phyloP scores from a whole-genome alignment of 345 rosid genomes.

The Boechera retrofracta region DNA sequence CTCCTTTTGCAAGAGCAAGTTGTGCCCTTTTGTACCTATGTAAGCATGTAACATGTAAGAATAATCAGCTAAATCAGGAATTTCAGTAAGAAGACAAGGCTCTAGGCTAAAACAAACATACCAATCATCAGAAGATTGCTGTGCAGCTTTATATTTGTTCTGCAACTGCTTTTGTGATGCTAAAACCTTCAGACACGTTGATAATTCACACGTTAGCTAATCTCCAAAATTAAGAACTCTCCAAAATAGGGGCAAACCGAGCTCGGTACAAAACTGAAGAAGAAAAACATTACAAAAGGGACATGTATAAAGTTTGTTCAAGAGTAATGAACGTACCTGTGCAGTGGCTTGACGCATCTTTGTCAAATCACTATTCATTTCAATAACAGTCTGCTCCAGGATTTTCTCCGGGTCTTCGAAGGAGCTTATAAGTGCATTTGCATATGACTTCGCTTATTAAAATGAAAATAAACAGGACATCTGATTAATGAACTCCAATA shows the following conservation, averaged over 20 bases:
- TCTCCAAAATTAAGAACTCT: constrained; percentile 9
- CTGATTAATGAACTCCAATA: constrained; percentile 21
- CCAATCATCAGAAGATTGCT: constrained; percentile 80
- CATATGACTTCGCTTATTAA: constrained; percentile 62
- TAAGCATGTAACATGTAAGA: constrained; percentile 22
- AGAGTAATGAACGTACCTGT: constrained; percentile 49
- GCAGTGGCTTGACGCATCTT: constrained; percentile 92
- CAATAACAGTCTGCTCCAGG: constrained; percentile 74
- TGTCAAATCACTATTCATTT: constrained; percentile 75
- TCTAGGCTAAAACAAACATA: constrained; percentile 33
- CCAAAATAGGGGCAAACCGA: background rate
- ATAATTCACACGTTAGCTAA: constrained; percentile 27
- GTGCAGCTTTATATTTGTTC: constrained; percentile 69
- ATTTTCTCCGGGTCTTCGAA: constrained; percentile 87
- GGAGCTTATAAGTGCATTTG: constrained; percentile 63
- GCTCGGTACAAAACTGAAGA: background rate
- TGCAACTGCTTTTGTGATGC: constrained; percentile 82
- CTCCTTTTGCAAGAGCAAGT: constrained; percentile 77
- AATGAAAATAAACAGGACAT: constrained; percentile 18
- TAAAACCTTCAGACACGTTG: constrained; percentile 56
- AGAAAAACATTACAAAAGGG: constrained; percentile 20
- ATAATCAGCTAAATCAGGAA: background rate
- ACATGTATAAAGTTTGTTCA: background rate
- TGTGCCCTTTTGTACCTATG: constrained; percentile 79
- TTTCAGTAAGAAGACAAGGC: constrained; percentile 1